Base-by-base conservation (phyloP, 441 rosid species). In the Adansonia grandidieri region DNA sequence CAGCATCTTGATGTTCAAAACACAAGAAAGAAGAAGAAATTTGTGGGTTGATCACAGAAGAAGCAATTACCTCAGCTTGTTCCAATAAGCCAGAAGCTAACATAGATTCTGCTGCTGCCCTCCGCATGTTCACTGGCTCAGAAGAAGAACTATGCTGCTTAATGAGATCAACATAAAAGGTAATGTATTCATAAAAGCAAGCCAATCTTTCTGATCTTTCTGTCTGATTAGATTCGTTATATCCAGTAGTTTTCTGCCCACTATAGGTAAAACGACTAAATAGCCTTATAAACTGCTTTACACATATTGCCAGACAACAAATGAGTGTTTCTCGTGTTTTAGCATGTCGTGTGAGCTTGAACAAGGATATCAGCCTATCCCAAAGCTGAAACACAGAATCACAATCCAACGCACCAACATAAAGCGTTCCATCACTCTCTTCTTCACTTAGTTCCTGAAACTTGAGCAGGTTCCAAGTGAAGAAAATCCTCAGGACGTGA, bases 291-390 rank as follows among this genome's bases (percentile, higher is more conserved):
- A 85, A 87, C 77, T 70, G 87, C 85, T 85, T 91, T 78, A 90
- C 87, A 77, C 96, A 97, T 60, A 94, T 81, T 32, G 95, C 98
- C 84, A 97, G 81, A 88, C 99, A 97, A 84, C 93, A 89, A 83
- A 96, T 85, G 81, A 94, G 89, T 28, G 85, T 81, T 84, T 91
- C 94, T 72, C 78, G 87, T 42, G 87, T 91, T 85, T 97, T 94
- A 57, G 77, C 68, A 83, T 85, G 98, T 66, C 90, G 85, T 40
- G 93, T 84, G 77, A 78, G 75, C 84, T 89, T 80, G 83, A 87
- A 90, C 84, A 91, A 77, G 72, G 90, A 86, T 60, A 82, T 78
- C 79, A 96, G 79, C 79, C 68, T 88, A 83, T 84, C 88, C 99
- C 97, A 96, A 69, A 96, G 86, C 85, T 86, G 84, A 74, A 82